Evolutionary conservation across 2,329 filamentous ascomycete species (phyloP).

Genomic region (Nothomitra cinnamomea): DNA sequence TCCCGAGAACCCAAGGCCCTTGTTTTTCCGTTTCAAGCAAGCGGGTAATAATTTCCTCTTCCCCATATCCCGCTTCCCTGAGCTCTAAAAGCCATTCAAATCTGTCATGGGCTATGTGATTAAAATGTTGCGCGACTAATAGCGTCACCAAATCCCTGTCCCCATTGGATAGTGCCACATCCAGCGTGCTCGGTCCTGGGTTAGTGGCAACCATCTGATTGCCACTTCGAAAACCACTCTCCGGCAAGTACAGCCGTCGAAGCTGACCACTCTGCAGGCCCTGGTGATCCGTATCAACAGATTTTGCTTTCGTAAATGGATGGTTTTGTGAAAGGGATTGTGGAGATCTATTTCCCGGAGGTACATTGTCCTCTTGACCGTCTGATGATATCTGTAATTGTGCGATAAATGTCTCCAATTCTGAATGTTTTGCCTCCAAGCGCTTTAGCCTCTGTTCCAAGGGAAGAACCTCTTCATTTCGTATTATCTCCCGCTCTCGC

Average conservation of each 20-base stretch:
- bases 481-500: not conserved
- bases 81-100: not conserved
- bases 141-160: not conserved
- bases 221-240: not conserved
- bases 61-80: not conserved
- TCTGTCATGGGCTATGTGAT: not conserved
- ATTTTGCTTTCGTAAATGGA: not conserved
- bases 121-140: not conserved
- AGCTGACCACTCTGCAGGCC: not conserved
- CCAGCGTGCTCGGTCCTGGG: not conserved
- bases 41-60: not conserved
- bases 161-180: not conserved
- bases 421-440: not conserved
- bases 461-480: not conserved
- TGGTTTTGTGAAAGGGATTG: not conserved
- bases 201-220: not conserved
- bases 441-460: not conserved
- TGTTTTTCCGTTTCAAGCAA: not conserved
- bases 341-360: not conserved
- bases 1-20: not conserved
- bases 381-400: not conserved
- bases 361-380: not conserved
- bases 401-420: not conserved
- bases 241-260: not conserved
- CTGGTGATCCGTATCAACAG: not conserved